These are phyloP conservation scores for Penicillium sp. DNA, from an alignment of 2,329 filamentous ascomycete species.

Conservation along the genomic window DNA sequence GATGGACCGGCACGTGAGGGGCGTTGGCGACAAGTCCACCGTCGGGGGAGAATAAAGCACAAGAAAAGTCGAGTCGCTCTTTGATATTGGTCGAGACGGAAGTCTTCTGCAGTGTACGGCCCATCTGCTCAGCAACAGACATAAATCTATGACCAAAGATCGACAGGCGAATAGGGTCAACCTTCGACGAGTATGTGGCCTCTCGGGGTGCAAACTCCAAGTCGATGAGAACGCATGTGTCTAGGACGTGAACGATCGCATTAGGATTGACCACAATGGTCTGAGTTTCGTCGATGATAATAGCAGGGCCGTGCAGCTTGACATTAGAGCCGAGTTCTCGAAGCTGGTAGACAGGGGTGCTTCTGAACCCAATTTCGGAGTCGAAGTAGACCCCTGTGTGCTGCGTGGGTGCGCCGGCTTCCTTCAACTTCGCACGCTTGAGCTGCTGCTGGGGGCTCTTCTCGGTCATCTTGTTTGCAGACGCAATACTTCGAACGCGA, in stretches of 20 bases:
- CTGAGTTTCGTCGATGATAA: conserved; percentile 74
- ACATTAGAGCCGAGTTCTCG: too few relatives aligned
- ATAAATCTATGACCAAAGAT: conserved; percentile 63
- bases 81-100: conserved; percentile 72
- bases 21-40: conserved; percentile 72
- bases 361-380: conserved; percentile 31
- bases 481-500: conserved; percentile 82
- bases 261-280: conserved; percentile 88
- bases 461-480: conserved; percentile 60
- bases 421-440: conserved; percentile 32
- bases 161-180: conserved; percentile 58
- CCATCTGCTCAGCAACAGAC: conserved; percentile 65
- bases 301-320: conserved; percentile 85
- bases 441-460: conserved; percentile 74
- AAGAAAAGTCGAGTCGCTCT: conserved; percentile 84
- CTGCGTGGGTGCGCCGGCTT: too few relatives aligned
- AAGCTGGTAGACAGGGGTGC: conserved; percentile 46
- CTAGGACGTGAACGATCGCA: conserved; percentile 76
- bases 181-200: conserved; percentile 30
- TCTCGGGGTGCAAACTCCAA: conserved; percentile 53
- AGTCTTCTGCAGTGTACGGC: conserved; percentile 60
- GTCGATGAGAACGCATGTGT: conserved; percentile 89
- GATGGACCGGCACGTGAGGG: conserved; percentile 78
- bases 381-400: conserved; percentile 50
- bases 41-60: conserved; percentile 76